Evolutionary conservation across 202 grass and related monocot genomes (phyloP).

Genomic region (Brachypodium distachyon): DNA sequence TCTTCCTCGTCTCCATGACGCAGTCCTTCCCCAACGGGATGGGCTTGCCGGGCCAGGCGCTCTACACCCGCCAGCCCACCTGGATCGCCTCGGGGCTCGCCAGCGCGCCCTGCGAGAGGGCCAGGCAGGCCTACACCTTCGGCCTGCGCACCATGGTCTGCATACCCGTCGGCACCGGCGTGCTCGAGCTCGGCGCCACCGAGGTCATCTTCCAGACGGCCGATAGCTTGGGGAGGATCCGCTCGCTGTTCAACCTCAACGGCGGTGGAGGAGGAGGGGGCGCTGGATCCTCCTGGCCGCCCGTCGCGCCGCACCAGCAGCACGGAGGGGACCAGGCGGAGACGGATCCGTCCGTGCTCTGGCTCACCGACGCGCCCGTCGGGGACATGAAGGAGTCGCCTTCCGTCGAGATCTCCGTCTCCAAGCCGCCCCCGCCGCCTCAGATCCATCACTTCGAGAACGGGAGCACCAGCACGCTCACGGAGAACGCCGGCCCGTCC

Average conservation of each 20-base stretch:
- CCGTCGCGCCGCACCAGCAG: background rate
- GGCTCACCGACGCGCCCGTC: constrained; percentile 64
- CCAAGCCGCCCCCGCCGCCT: constrained; percentile 26
- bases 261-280: background rate
- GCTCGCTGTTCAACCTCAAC: constrained; percentile 45
- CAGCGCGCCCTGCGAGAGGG: constrained; percentile 50
- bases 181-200: constrained; percentile 89
- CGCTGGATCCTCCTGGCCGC: background rate
- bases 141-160: constrained; percentile 87
- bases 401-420: constrained; percentile 59
- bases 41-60: constrained; percentile 51
- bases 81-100: constrained; percentile 54
- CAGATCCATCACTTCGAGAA: constrained; percentile 83
- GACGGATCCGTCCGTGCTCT: constrained; percentile 78
- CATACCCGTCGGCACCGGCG: constrained; percentile 62
- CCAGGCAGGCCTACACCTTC: constrained; percentile 50
- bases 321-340: constrained; percentile 39
- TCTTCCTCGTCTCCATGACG: constrained; percentile 98
- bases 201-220: constrained; percentile 49
- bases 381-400: constrained; percentile 54
- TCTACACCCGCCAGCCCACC: constrained; percentile 27
- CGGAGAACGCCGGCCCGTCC: constrained; percentile 57
- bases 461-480: constrained; percentile 58
- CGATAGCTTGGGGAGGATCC: constrained; percentile 51
- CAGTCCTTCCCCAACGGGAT: constrained; percentile 57